These are phyloP conservation scores for Stipa capillata DNA, from an alignment of 176 grass and related monocot genomes.

Conservation along the genomic window DNA sequence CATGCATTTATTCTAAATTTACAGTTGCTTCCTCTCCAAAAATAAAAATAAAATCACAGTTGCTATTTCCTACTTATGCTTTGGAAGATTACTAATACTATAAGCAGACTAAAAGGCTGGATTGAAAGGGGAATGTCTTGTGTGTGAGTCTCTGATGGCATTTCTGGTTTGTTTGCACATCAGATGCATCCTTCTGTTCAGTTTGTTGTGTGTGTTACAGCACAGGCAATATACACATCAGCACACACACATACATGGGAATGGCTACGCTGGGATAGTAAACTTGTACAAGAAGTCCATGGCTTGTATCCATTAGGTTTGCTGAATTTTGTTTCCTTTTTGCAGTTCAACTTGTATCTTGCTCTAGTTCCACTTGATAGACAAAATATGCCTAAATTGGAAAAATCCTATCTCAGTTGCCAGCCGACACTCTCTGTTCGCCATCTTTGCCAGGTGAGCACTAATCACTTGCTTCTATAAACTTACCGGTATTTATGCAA, in stretches of 20 bases:
- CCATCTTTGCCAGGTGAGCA: conserved; percentile 58
- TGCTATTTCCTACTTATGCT: not conserved
- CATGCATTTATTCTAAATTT: not conserved
- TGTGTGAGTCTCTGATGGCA: not conserved
- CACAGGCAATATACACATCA: not conserved
- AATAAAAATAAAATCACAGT: not conserved
- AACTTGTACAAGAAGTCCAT: not conserved
- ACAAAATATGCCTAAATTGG: conserved; percentile 46
- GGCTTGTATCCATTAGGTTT: not conserved
- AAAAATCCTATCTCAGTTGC: conserved; percentile 48
- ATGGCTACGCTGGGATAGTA: not conserved
- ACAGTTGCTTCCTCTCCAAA: not conserved
- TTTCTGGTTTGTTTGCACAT: not conserved
- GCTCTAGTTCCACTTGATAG: conserved; percentile 50
- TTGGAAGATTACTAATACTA: not conserved
- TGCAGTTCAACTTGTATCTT: conserved; percentile 58
- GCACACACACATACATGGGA: not conserved
- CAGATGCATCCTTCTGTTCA: not conserved
- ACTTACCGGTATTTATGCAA: not conserved
- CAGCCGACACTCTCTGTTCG: conserved; percentile 42
- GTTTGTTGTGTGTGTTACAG: not conserved
- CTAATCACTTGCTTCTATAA: not conserved
- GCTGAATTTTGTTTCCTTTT: conserved; percentile 14
- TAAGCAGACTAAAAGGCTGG: not conserved
- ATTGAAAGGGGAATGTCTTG: not conserved